Percentiles rank a stretch among this genome's conserved stretches.
Evolutionary conservation across 2,329 filamentous ascomycete genomes (phyloP).

Genomic region (Calonectria pteridis): DNA sequence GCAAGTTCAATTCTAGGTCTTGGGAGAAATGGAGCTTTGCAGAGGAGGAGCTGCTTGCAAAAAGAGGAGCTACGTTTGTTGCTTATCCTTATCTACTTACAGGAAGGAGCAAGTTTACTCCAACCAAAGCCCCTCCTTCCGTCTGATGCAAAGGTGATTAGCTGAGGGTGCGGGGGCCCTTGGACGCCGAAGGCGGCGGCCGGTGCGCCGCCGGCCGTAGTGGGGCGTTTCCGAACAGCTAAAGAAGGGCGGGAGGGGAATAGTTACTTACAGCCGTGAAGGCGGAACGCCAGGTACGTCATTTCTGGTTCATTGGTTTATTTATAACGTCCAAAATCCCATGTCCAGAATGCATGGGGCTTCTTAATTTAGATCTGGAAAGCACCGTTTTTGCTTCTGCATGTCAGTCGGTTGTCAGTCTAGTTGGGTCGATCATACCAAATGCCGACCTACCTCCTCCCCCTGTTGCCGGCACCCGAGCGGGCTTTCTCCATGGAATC

Average conservation of each 20-base stretch:
- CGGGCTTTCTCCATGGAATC: not conserved
- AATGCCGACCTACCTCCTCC: not conserved
- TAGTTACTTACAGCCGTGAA: not conserved
- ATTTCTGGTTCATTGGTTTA: not conserved
- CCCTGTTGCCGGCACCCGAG: not conserved
- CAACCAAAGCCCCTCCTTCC: not conserved
- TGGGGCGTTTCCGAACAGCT: not conserved
- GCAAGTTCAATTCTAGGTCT: not conserved
- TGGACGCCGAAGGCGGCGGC: not conserved
- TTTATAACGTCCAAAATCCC: not conserved
- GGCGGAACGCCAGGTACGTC: not conserved
- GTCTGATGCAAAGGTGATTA: not conserved
- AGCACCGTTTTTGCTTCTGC: not conserved
- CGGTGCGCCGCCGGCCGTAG: not conserved
- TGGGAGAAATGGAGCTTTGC: not conserved
- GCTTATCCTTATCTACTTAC: constrained; percentile 13
- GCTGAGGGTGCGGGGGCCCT: not conserved
- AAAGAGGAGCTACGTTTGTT: not conserved
- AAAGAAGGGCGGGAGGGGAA: not conserved
- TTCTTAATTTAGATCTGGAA: not conserved
- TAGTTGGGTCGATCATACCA: not conserved
- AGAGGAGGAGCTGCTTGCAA: not conserved
- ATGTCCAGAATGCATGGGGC: not conserved
- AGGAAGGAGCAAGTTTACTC: not conserved
- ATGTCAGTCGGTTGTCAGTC: not conserved